Conservation (phyloP, 1,284 basidiomycete species). For the Cryptococcus floricola region DNA sequence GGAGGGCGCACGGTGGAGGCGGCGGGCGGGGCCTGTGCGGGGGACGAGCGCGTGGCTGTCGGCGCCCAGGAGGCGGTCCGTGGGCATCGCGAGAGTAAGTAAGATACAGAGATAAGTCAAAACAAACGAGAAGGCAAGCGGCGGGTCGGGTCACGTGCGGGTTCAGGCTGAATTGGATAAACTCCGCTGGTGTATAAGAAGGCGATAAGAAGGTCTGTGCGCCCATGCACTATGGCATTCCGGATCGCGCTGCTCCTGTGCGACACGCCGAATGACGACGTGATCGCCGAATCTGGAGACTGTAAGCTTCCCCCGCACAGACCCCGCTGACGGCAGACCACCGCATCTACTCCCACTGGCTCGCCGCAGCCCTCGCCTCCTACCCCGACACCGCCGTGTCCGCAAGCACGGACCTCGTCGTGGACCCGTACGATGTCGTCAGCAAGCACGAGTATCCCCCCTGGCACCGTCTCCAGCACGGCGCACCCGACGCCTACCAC, state of each 20-base stretch:
- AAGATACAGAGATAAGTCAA: too few species aligned
- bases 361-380: constrained; percentile 34
- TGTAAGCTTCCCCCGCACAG: constrained; percentile 23
- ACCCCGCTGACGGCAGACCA: constrained; percentile 31
- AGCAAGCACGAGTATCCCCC: constrained; percentile 50
- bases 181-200: too few species aligned
- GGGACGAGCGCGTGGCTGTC: constrained; percentile 25
- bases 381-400: constrained; percentile 31
- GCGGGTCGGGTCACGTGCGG: neutral
- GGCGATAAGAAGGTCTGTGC: too few species aligned
- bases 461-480: constrained; percentile 44
- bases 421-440: constrained; percentile 55
- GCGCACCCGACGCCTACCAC: constrained; percentile 40
- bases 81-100: neutral
- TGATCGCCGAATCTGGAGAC: constrained; percentile 41
- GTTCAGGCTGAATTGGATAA: neutral
- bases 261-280: constrained; percentile 45
- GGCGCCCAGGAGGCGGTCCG: neutral
- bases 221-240: constrained; percentile 24
- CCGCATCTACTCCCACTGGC: constrained; percentile 48
- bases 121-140: too few species aligned
- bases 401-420: constrained; percentile 36
- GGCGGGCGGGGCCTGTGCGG: constrained; percentile 25
- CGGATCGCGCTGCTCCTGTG: constrained; percentile 46
- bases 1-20: constrained; percentile 31